Conservation (phyloP, 2,329 filamentous ascomycete genomes). For the Davidsoniella eucalypti region DNA sequence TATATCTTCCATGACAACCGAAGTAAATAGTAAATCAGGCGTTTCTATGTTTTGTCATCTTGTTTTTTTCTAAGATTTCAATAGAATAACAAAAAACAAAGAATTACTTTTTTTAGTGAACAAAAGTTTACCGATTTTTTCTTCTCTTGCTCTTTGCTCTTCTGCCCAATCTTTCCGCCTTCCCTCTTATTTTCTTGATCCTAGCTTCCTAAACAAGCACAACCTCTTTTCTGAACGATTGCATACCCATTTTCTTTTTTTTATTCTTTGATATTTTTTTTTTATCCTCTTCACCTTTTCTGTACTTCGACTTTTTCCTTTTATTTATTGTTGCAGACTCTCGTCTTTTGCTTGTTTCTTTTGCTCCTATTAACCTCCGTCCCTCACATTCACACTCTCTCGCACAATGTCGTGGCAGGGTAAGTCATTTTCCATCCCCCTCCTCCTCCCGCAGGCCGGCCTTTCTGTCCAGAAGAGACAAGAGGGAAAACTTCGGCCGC, state of each 20-base stretch:
- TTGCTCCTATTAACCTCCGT: constrained; percentile 8
- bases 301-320: constrained; percentile 10
- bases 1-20: too few relatives aligned
- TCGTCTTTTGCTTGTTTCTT: constrained; percentile 3
- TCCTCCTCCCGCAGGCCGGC: not conserved
- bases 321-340: constrained; percentile 8
- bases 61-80: too few relatives aligned
- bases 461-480: not conserved
- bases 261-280: constrained; percentile 2
- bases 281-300: not conserved
- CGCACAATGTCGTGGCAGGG: constrained; percentile 60
- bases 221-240: constrained; percentile 6
- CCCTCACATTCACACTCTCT: constrained; percentile 4
- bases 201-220: constrained; percentile 5
- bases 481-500: not conserved
- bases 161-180: constrained; percentile 6
- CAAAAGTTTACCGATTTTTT: too few relatives aligned
- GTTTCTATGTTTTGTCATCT: too few relatives aligned
- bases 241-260: constrained; percentile 1
- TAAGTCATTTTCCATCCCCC: constrained; percentile 20
- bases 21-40: too few relatives aligned
- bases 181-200: constrained; percentile 2
- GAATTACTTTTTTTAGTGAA: too few relatives aligned
- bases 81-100: too few relatives aligned
- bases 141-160: not conserved